A percentile compares a stretch with the other conserved stretches of the same genome.
These are phyloP conservation scores for Kondoa malvinella DNA, from an alignment of 768 basidiomycete species.

Conservation along the genomic window DNA sequence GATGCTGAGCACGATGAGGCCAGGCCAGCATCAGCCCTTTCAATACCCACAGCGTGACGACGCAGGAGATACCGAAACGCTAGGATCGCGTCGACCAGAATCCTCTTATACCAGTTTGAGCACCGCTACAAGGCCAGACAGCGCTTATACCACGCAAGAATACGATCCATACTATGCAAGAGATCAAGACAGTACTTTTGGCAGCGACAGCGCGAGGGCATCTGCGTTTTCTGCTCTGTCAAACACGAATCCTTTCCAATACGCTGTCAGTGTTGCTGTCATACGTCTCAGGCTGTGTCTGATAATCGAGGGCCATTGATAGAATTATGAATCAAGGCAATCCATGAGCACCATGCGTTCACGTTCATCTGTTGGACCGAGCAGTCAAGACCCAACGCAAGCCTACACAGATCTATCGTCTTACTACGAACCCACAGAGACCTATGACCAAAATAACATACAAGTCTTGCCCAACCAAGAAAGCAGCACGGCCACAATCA, in stretches of 20 bases:
- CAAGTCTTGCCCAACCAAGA: not conserved
- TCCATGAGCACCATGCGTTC: not conserved
- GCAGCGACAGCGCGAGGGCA: not conserved
- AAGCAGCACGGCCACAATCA: not conserved
- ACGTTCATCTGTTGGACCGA: not conserved
- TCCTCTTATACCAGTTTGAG: not conserved
- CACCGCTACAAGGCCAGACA: not conserved
- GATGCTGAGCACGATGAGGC: too few relatives aligned
- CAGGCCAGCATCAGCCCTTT: too few relatives aligned
- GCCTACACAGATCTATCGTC: not conserved
- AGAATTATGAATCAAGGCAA: not conserved
- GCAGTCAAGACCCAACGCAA: not conserved
- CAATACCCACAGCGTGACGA: too few relatives aligned
- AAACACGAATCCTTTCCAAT: not conserved
- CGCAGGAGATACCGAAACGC: too few relatives aligned
- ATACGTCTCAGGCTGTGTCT: too few relatives aligned
- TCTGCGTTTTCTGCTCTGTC: not conserved
- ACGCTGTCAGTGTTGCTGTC: not conserved
- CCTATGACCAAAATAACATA: not conserved
- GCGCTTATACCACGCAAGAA: not conserved
- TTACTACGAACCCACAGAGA: not conserved
- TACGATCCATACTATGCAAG: not conserved
- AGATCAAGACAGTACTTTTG: not conserved
- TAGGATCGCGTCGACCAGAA: too few relatives aligned
- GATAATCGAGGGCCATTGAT: too few relatives aligned